Evolutionary conservation across 192 early-diverging fungal species (phyloP).

Genomic region (Backusella westeae): DNA sequence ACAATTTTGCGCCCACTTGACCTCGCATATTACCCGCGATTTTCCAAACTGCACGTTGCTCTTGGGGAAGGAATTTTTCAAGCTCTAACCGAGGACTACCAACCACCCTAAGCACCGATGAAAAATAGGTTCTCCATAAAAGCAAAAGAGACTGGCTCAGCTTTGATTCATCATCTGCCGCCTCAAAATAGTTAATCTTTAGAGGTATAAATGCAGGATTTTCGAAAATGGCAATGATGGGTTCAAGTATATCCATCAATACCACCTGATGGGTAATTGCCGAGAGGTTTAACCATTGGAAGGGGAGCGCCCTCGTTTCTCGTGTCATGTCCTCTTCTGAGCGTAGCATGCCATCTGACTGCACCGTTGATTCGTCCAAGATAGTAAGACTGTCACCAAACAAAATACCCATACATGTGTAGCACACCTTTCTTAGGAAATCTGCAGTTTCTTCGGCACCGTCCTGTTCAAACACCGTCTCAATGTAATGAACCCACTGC

Average conservation of each 20-base stretch:
- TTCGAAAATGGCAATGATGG: slow-evolving; percentile 19
- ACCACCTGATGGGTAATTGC: slow-evolving; percentile 42
- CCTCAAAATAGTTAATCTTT: neutral
- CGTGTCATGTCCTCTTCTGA: slow-evolving; percentile 9
- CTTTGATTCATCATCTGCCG: neutral
- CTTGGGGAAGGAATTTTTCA: slow-evolving; percentile 57
- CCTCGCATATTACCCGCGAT: slow-evolving; percentile 62
- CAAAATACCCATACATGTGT: slow-evolving; percentile 29
- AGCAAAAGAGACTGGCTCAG: neutral
- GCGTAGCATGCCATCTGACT: neutral
- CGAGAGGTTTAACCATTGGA: slow-evolving; percentile 41
- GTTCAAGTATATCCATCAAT: slow-evolving; percentile 23
- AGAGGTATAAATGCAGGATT: slow-evolving; percentile 23
- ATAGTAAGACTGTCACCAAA: slow-evolving; percentile 24
- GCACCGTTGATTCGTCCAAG: neutral
- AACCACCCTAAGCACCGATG: slow-evolving; percentile 46
- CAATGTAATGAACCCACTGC: slow-evolving; percentile 22
- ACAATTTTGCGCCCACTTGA: slow-evolving; percentile 45
- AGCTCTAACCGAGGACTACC: slow-evolving; percentile 54
- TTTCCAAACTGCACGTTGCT: slow-evolving; percentile 51
- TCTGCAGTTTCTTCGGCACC: slow-evolving; percentile 17
- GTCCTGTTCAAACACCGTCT: slow-evolving; percentile 4
- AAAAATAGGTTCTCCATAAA: slow-evolving; percentile 32
- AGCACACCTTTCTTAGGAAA: slow-evolving; percentile 22
- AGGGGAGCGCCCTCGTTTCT: slow-evolving; percentile 11